These are phyloP conservation scores for Limonium bicolor DNA, from an alignment of 148 eudicot genomes.

Conservation along the genomic window DNA sequence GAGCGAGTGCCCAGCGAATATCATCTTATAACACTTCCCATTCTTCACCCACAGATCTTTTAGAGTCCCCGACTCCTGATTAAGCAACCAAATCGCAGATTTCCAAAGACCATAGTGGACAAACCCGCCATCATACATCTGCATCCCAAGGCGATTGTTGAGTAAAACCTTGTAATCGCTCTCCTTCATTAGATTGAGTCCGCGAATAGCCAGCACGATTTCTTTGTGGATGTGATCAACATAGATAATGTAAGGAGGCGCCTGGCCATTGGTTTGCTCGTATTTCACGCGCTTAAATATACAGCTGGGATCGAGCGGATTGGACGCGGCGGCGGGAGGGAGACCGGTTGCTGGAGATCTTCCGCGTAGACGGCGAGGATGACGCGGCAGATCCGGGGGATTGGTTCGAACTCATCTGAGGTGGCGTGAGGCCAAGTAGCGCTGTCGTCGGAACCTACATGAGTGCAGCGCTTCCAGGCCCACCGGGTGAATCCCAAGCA, in stretches of 20 bases:
- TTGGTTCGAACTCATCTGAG: conserved; percentile 54
- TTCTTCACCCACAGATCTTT: conserved; percentile 52
- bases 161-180: conserved; percentile 56
- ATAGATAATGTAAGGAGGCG: conserved; percentile 81
- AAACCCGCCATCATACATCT: conserved; percentile 89
- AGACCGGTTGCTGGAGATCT: conserved; percentile 42
- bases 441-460: conserved; percentile 83
- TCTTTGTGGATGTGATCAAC: conserved; percentile 39
- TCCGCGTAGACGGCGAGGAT: conserved; percentile 72
- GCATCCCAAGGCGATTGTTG: conserved; percentile 60
- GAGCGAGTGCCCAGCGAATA: conserved; percentile 61
- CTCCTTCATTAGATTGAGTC: conserved; percentile 57
- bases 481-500: conserved; percentile 53
- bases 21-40: conserved; percentile 51
- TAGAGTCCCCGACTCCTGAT: conserved; percentile 47
- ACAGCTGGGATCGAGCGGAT: conserved; percentile 60
- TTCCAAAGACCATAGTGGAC: conserved; percentile 78
- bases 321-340: conserved; percentile 37
- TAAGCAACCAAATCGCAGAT: conserved; percentile 70
- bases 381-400: conserved; percentile 62
- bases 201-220: conserved; percentile 62
- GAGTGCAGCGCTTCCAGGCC: conserved; percentile 88
- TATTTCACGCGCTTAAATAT: conserved; percentile 60
- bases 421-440: conserved; percentile 65
- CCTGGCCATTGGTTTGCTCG: conserved; percentile 47